Evolutionary conservation across 805 yeast genomes (phyloP).

Genomic region (Torulaspora quercuum): DNA sequence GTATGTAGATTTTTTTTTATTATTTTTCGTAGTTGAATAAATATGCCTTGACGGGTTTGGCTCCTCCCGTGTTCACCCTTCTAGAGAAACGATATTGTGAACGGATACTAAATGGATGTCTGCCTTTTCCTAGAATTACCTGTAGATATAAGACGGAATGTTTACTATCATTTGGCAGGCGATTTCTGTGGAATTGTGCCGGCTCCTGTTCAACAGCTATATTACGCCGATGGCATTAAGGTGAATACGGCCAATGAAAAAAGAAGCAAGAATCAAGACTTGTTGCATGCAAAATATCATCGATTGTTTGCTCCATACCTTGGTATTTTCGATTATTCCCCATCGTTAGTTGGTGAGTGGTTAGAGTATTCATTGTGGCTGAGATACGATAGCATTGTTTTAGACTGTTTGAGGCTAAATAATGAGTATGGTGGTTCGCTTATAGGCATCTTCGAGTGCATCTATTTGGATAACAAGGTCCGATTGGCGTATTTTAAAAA

Average conservation of each 20-base stretch:
- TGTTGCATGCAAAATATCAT: slow-evolving; percentile 12
- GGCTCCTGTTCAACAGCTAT: slow-evolving; percentile 10
- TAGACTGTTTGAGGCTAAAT: slow-evolving; percentile 31
- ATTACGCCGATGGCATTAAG: slow-evolving; percentile 4
- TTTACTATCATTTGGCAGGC: slow-evolving; percentile 28
- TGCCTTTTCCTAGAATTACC: slow-evolving; percentile 26
- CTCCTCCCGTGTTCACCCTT: too few species aligned
- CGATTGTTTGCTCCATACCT: slow-evolving; percentile 22
- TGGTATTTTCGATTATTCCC: slow-evolving; percentile 27
- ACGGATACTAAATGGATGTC: slow-evolving; percentile 13
- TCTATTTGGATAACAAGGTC: slow-evolving; percentile 20
- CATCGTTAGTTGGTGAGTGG: slow-evolving; percentile 26
- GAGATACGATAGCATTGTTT: slow-evolving; percentile 30
- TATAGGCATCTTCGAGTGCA: slow-evolving; percentile 27
- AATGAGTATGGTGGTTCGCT: slow-evolving; percentile 25
- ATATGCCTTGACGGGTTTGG: too few species aligned
- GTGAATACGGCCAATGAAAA: slow-evolving; percentile 6
- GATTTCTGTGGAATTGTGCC: slow-evolving; percentile 15
- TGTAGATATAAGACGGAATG: slow-evolving; percentile 24
- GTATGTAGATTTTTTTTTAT: too few species aligned
- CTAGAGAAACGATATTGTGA: too few species aligned
- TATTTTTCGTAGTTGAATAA: too few species aligned
- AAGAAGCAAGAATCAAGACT: slow-evolving; percentile 6
- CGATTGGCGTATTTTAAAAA: slow-evolving; percentile 23
- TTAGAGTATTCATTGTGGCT: slow-evolving; percentile 27